These are phyloP conservation scores for Hypomontagnella monticulosa DNA, from an alignment of 495 filamentous ascomycete genomes.

Conservation along the genomic window DNA sequence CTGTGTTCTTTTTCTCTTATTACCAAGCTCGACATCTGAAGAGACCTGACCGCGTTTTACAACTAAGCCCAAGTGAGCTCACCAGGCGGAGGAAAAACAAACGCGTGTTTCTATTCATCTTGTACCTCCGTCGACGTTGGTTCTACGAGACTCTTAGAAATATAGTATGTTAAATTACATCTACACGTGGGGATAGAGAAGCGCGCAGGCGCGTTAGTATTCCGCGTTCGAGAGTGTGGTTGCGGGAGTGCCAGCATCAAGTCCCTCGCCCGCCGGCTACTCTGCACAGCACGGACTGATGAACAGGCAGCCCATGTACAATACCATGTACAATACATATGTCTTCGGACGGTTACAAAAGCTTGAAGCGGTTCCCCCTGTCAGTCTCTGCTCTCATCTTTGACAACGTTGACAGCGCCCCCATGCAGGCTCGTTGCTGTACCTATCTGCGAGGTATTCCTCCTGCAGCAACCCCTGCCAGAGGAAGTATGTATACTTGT, in stretches of 20 bases:
- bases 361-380: conserved; percentile 41
- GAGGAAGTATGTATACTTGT: conserved; percentile 36
- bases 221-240: conserved; percentile 29
- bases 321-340: conserved; percentile 26
- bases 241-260: conserved; percentile 37
- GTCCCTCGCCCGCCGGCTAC: conserved; percentile 28
- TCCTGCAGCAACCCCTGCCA: conserved; percentile 32
- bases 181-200: conserved; percentile 29
- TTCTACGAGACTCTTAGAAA: not conserved
- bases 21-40: conserved; percentile 14
- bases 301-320: conserved; percentile 26
- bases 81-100: no score
- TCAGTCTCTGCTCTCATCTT: conserved; percentile 34
- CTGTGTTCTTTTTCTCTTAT: conserved; percentile 32
- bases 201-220: conserved; percentile 35
- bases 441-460: conserved; percentile 35
- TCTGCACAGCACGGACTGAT: conserved; percentile 37
- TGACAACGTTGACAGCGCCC: conserved; percentile 36
- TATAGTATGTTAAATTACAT: conserved; percentile 14
- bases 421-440: conserved; percentile 41
- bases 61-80: conserved; percentile 16
- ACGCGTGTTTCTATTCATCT: no score
- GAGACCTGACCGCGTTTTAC: conserved; percentile 1
- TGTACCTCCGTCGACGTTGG: no score
- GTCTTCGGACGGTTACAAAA: conserved; percentile 37